Conservation (phyloP, 768 basidiomycete species). For the Daedaleopsis nitida region DNA sequence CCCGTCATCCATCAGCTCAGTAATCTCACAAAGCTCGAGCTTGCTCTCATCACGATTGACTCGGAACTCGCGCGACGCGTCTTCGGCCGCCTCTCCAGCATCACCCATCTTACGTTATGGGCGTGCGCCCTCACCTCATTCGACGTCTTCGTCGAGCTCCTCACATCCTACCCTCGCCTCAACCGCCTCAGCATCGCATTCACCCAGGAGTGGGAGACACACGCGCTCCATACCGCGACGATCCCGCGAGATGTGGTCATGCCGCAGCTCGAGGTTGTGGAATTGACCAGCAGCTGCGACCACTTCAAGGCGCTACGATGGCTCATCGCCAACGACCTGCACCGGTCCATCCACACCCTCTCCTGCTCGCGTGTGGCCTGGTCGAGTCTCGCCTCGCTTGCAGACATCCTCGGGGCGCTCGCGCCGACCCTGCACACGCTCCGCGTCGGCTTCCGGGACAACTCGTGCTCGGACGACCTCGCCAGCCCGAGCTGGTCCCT, state of each 20-base stretch:
- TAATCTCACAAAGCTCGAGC: constrained; percentile 17
- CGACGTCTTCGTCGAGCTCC: constrained; percentile 15
- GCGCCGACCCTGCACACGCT: constrained; percentile 9
- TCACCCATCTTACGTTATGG: constrained; percentile 17
- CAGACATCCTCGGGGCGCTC: constrained; percentile 4
- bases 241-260: background rate
- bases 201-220: constrained; percentile 17
- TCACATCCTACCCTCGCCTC: constrained; percentile 8
- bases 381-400: constrained; percentile 1
- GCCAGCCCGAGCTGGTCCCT: background rate
- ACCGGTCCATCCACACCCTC: constrained; percentile 4
- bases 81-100: constrained; percentile 1
- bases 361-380: constrained; percentile 12
- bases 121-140: constrained; percentile 17
- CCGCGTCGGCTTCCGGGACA: constrained; percentile 11
- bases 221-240: background rate
- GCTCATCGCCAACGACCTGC: constrained; percentile 9
- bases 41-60: constrained; percentile 16
- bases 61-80: constrained; percentile 10
- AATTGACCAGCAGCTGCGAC: constrained; percentile 15
- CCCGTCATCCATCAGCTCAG: constrained; percentile 6
- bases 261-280: constrained; percentile 8
- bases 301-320: constrained; percentile 16
- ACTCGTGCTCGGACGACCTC: constrained; percentile 1
- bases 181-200: constrained; percentile 15